A percentile compares a stretch with the other conserved stretches of the same genome.
These are phyloP conservation scores for Ophiorrhiza pumila DNA, from an alignment of 257 asterid species.

Conservation along the genomic window DNA sequence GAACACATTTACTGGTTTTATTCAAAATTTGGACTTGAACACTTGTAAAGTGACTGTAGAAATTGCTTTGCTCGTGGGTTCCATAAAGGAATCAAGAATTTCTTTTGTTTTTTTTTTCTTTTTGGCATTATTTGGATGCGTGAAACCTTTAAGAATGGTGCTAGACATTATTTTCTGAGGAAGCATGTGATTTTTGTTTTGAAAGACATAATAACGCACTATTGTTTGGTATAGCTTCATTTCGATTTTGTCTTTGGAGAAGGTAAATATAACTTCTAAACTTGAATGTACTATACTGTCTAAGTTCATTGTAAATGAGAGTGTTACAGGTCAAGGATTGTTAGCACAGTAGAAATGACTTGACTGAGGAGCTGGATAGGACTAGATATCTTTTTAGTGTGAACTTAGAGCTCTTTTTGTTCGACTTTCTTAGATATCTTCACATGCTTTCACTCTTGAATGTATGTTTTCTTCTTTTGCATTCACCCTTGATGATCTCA, in stretches of 20 bases:
- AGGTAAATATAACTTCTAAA: too few relatives aligned
- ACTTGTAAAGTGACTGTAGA: background rate
- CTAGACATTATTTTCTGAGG: background rate
- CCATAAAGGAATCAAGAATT: background rate
- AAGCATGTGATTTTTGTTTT: background rate
- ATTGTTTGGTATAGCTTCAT: too few relatives aligned
- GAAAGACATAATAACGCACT: too few relatives aligned
- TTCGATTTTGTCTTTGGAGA: too few relatives aligned
- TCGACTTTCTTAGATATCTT: background rate
- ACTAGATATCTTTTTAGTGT: background rate
- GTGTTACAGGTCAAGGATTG: background rate
- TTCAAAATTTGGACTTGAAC: background rate
- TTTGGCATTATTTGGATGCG: background rate
- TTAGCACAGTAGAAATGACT: background rate
- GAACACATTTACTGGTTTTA: background rate
- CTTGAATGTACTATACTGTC: too few relatives aligned
- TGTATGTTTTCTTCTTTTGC: background rate
- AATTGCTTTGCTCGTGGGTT: background rate
- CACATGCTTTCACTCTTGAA: background rate
- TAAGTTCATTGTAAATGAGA: background rate
- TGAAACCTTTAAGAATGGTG: background rate
- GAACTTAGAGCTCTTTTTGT: background rate
- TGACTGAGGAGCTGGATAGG: background rate
- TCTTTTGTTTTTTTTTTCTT: background rate
- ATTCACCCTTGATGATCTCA: background rate